These are phyloP conservation scores for Xylaria scruposa DNA, from an alignment of 495 filamentous ascomycete genomes.

Conservation along the genomic window DNA sequence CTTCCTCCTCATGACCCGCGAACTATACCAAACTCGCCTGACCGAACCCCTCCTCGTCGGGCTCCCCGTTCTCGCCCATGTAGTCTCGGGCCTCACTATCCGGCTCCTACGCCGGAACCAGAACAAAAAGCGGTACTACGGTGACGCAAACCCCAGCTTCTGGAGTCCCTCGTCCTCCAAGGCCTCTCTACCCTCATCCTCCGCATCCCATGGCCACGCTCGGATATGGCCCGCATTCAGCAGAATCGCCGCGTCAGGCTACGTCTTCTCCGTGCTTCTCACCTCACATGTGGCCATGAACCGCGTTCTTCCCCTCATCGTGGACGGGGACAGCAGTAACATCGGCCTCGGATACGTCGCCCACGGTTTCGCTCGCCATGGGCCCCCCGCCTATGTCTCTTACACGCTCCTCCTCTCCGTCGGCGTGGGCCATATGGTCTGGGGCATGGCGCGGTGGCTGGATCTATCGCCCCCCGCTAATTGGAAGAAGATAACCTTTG, in stretches of 20 bases:
- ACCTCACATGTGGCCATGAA: slow-evolving; percentile 74
- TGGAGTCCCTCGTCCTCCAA: slow-evolving; percentile 46
- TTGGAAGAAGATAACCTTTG: slow-evolving; percentile 52
- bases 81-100: slow-evolving; percentile 73
- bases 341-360: slow-evolving; percentile 81
- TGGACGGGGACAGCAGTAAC: slow-evolving; percentile 83
- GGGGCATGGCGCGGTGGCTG: slow-evolving; percentile 82
- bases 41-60: slow-evolving; percentile 69
- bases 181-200: slow-evolving; percentile 26
- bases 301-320: slow-evolving; percentile 69
- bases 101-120: slow-evolving; percentile 73
- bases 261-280: slow-evolving; percentile 66
- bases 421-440: slow-evolving; percentile 80
- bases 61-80: slow-evolving; percentile 63
- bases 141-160: slow-evolving; percentile 40
- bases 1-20: slow-evolving; percentile 70
- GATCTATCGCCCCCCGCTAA: slow-evolving; percentile 54
- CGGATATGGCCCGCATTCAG: slow-evolving; percentile 72
- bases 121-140: slow-evolving; percentile 73
- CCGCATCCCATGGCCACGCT: slow-evolving; percentile 30
- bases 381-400: slow-evolving; percentile 66
- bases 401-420: slow-evolving; percentile 72
- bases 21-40: slow-evolving; percentile 81
- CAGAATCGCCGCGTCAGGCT: slow-evolving; percentile 71
- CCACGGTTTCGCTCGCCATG: slow-evolving; percentile 81